phyloP scores from a whole-genome alignment of 805 yeast genomes.

The Wickerhamiella musiphila region DNA sequence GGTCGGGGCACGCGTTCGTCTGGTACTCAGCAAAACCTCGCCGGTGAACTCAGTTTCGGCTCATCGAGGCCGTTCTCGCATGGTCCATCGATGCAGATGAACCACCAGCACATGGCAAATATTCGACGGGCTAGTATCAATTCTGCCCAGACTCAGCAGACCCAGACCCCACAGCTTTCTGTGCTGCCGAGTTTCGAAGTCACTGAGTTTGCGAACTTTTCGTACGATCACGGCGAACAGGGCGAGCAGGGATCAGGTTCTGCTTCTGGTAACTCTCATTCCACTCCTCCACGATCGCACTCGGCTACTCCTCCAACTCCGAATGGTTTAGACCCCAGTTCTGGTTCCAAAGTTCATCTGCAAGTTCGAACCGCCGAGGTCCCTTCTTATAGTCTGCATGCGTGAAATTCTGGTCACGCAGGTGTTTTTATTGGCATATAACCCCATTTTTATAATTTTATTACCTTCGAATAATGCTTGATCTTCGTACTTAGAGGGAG shows the following conservation, averaged over 20 bases:
- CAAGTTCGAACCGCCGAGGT: no score
- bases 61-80: slow-evolving; percentile 5
- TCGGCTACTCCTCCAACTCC: slow-evolving; percentile 9
- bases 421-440: no score
- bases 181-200: neutral
- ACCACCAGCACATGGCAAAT: no score
- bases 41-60: slow-evolving; percentile 4
- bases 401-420: no score
- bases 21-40: neutral
- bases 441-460: no score
- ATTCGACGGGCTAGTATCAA: no score
- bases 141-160: no score
- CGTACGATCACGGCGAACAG: slow-evolving; percentile 1
- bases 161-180: neutral
- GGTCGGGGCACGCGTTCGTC: slow-evolving; percentile 5
- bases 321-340: neutral
- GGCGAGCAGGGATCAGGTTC: slow-evolving; percentile 2
- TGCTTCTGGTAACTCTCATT: slow-evolving; percentile 6
- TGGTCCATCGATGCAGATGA: no score
- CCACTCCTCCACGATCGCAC: slow-evolving; percentile 8
- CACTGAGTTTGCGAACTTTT: slow-evolving; percentile 16
- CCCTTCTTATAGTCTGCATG: no score
- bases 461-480: no score
- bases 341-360: neutral
- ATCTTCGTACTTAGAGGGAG: no score